phyloP scores from a whole-genome alignment of 2,329 filamentous ascomycete genomes.

The Pseudocercospora eumusae region DNA sequence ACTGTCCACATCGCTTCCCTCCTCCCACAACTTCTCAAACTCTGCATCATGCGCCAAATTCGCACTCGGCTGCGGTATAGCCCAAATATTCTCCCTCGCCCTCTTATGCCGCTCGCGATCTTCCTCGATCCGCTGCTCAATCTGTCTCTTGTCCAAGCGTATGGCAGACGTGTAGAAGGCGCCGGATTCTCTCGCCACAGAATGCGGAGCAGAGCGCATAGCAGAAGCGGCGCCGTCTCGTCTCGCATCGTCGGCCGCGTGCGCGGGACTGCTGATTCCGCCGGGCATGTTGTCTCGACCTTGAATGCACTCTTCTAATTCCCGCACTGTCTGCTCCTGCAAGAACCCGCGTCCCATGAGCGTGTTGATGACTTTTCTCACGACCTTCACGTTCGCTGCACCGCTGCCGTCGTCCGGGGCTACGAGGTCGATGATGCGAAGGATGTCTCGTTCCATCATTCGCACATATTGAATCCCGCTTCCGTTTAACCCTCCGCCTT shows the following conservation, averaged over 20 bases:
- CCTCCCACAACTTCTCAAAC: constrained; percentile 80
- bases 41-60: constrained; percentile 67
- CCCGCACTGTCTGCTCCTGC: constrained; percentile 69
- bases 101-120: constrained; percentile 94
- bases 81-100: constrained; percentile 89
- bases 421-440: constrained; percentile 87
- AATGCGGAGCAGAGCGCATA: constrained; percentile 31
- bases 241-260: constrained; percentile 11
- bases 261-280: constrained; percentile 21
- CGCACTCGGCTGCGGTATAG: constrained; percentile 53
- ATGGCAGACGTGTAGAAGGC: constrained; percentile 32
- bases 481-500: constrained; percentile 47
- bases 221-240: constrained; percentile 9
- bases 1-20: constrained; percentile 80
- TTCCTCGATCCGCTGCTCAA: constrained; percentile 95
- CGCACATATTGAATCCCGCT: constrained; percentile 69
- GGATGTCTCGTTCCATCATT: constrained; percentile 93
- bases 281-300: constrained; percentile 61
- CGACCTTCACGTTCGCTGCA: constrained; percentile 87
- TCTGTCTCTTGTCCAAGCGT: constrained; percentile 77
- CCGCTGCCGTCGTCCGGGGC: constrained; percentile 83
- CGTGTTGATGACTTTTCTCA: constrained; percentile 64
- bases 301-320: constrained; percentile 81
- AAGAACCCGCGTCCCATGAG: constrained; percentile 69
- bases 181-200: constrained; percentile 24